A percentile compares a stretch with the other conserved stretches of the same genome.
These are phyloP conservation scores for Coemansia sp. DNA, from an alignment of 192 early-diverging fungal genomes.

Conservation along the genomic window DNA sequence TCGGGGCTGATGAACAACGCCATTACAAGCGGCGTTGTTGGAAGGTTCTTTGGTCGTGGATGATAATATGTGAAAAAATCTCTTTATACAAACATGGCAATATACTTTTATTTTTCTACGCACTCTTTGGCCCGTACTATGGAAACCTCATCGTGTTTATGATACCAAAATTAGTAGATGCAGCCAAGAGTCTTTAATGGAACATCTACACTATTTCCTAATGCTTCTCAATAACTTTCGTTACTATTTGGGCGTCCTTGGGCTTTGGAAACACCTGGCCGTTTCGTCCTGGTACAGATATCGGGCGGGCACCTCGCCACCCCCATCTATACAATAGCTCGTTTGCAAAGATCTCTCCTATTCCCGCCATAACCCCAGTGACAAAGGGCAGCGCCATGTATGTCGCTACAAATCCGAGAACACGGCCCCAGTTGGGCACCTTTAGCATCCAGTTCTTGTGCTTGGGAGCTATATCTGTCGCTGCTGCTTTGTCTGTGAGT, in stretches of 20 bases:
- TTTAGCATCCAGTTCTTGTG: slow-evolving; percentile 8
- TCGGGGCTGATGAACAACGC: slow-evolving; percentile 56
- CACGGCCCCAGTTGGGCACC: slow-evolving; percentile 12
- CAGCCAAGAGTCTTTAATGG: not conserved
- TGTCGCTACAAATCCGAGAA: slow-evolving; percentile 30
- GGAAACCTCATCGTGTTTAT: not conserved
- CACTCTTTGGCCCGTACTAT: not conserved
- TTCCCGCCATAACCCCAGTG: slow-evolving; percentile 60
- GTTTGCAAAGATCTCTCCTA: slow-evolving; percentile 83
- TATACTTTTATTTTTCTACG: not conserved
- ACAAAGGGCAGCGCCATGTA: slow-evolving; percentile 56
- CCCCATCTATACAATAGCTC: slow-evolving; percentile 73
- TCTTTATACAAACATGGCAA: not conserved
- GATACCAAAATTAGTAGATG: not conserved
- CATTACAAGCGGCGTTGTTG: slow-evolving; percentile 36
- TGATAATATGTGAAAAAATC: slow-evolving; percentile 1
- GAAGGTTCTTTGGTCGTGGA: slow-evolving; percentile 47
- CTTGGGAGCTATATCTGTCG: not conserved
- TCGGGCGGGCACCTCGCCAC: slow-evolving; percentile 59
- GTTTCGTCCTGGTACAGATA: slow-evolving; percentile 33
- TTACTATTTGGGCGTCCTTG: slow-evolving; percentile 5
- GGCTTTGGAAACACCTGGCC: slow-evolving; percentile 29
- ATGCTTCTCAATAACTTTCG: slow-evolving; percentile 35
- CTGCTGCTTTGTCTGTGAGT: not conserved
- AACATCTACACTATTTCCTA: slow-evolving; percentile 73